phyloP scores from a whole-genome alignment of 2,329 filamentous ascomycete genomes.

The Lasiodiplodia sp. region DNA sequence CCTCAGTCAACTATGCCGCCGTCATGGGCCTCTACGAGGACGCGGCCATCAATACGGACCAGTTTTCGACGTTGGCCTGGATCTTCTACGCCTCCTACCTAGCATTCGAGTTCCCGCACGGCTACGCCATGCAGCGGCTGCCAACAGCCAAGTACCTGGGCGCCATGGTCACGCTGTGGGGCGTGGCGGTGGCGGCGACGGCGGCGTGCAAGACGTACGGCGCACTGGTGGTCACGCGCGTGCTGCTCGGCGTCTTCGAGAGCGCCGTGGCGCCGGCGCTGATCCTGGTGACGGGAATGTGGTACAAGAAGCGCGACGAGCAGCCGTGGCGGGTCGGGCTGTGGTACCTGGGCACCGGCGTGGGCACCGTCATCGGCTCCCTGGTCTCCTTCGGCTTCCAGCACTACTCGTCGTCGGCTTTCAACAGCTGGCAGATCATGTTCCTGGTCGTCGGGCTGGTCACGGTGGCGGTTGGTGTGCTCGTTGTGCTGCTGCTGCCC shows the following conservation, averaged over 20 bases:
- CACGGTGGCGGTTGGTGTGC: conserved; percentile 39
- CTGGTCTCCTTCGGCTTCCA: conserved; percentile 48
- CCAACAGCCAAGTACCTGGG: conserved; percentile 63
- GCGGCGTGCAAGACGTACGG: conserved; percentile 60
- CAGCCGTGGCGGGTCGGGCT: conserved; percentile 69
- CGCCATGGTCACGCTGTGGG: conserved; percentile 53
- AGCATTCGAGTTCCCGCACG: conserved; percentile 50
- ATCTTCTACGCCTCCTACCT: conserved; percentile 50
- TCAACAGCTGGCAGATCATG: conserved; percentile 43
- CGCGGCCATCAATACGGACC: conserved; percentile 42
- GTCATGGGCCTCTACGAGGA: conserved; percentile 52
- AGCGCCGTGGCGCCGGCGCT: conserved; percentile 62
- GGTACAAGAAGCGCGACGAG: conserved; percentile 61
- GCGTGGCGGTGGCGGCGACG: conserved; percentile 56
- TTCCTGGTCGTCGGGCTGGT: conserved; percentile 42
- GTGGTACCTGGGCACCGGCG: conserved; percentile 69
- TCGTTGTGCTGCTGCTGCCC: conserved; percentile 49
- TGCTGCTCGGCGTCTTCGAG: conserved; percentile 63
- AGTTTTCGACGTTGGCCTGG: conserved; percentile 46
- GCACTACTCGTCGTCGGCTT: conserved; percentile 36
- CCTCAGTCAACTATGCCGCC: conserved; percentile 51
- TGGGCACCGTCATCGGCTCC: conserved; percentile 58
- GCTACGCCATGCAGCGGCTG: conserved; percentile 61
- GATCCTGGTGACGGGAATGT: conserved; percentile 63
- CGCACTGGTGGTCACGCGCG: conserved; percentile 57